A percentile compares a stretch with the other conserved stretches of the same genome.
These are phyloP conservation scores for Cinnamomum micranthum DNA, from an alignment of 164 flowering plant genomes.

Conservation along the genomic window DNA sequence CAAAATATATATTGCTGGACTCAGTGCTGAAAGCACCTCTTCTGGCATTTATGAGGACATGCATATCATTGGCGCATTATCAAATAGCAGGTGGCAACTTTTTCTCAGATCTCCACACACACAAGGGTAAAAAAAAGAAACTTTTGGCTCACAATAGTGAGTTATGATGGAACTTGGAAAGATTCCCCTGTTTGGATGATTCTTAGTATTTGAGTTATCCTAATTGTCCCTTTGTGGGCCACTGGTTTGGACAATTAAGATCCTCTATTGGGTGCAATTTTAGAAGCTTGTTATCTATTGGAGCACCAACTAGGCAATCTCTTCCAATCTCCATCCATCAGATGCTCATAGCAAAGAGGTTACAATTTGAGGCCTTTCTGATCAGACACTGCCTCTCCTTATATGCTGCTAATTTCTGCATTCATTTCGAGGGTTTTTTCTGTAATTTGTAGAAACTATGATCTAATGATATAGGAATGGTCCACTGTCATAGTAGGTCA, in stretches of 20 bases:
- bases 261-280: not conserved
- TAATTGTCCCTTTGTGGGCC: not conserved
- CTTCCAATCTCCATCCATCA: not conserved
- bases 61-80: constrained; percentile 61
- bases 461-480: too few species aligned
- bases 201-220: not conserved
- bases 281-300: not conserved
- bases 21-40: constrained; percentile 44
- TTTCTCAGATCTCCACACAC: not conserved
- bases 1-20: constrained; percentile 68
- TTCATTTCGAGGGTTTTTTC: too few species aligned
- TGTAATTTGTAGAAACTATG: too few species aligned
- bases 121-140: too few species aligned
- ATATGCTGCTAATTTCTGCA: not conserved
- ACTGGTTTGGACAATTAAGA: not conserved
- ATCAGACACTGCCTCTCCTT: not conserved
- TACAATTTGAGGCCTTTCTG: not conserved
- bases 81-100: constrained; percentile 58
- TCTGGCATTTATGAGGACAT: constrained; percentile 38
- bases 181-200: too few species aligned
- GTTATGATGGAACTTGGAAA: too few species aligned
- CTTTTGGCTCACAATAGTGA: too few species aligned
- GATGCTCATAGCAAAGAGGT: not conserved
- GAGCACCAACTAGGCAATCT: not conserved
- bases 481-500: too few species aligned